Evolutionary conservation across 352 stramenopile genomes (phyloP), one percentile per base, ranked within the genome.

Genomic region (Phytophthora ramorum): DNA sequence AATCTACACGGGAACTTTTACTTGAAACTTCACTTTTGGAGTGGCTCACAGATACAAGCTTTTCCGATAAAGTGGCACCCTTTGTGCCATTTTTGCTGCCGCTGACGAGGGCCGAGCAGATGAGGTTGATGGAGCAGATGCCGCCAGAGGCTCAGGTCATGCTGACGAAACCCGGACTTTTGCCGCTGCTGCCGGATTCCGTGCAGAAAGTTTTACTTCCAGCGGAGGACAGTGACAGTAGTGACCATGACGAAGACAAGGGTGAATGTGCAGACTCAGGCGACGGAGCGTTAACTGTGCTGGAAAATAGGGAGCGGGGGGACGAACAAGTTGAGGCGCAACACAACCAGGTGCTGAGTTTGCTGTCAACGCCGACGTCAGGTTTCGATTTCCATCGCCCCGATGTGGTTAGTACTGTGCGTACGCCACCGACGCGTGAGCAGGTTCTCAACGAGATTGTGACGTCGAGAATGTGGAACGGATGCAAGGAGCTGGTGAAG

Each of bases 21-120:
- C 76, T 96, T 30, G 73, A 78, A 22, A 93, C 80, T 52, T 94
- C 80, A 40, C 74, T 95, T 12, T 66, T 96, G 24, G 85, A 96
- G 49, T 96, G 86, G 86, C 82, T 96, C 44, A 91, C 85, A 1
- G 88, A 95, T 53, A 86, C 85, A 14, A 79, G 71, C 7, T 84
- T 95, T 47, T 78, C 86, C 38, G 85, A 95, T 49, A 78, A 83
- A 62, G 63, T 96, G 26, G 69, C 79, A 12, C 79, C 79, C 2
- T 92, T 89, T 66, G 35, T 96, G 50, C 85, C 86, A 20, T 94
- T 96, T 58, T 71, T 95, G 30, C 58, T 96, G 54, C 86, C 86
- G 30, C 66, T 96, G 7, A 83, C 81, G 17, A 79, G 69, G 53
- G 53, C 66, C 2, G 88, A 96, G 68, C 87, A 94, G 63, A 86